phyloP scores from a whole-genome alignment of 1,284 basidiomycete species.

The Moniliella sp. region DNA sequence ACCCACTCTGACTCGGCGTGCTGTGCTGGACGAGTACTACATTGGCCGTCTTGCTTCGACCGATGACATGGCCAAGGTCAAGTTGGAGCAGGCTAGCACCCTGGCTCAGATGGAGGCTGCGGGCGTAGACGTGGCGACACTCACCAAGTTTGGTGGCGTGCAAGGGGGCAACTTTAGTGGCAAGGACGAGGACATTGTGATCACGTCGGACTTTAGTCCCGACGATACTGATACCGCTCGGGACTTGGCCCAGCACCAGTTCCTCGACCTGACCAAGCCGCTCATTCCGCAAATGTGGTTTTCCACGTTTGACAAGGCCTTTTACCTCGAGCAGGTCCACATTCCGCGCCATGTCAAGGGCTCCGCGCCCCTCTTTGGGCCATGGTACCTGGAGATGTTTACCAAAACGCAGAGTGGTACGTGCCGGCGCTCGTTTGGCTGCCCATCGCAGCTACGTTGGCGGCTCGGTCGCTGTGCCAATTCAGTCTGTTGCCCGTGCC shows the following conservation, averaged over 20 bases:
- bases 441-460: constrained; percentile 63
- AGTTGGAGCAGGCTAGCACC: too few relatives aligned
- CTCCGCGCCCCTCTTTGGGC: constrained; percentile 68
- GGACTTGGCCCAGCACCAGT: constrained; percentile 55
- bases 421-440: constrained; percentile 78
- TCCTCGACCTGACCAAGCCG: constrained; percentile 72
- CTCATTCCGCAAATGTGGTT: constrained; percentile 64
- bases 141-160: too few relatives aligned
- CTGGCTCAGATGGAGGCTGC: too few relatives aligned
- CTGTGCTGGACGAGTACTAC: constrained; percentile 59
- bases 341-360: constrained; percentile 68
- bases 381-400: constrained; percentile 58
- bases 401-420: constrained; percentile 82
- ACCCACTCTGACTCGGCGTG: constrained; percentile 69
- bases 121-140: too few relatives aligned
- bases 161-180: constrained; percentile 14
- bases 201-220: constrained; percentile 37
- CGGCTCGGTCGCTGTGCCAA: constrained; percentile 57
- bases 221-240: constrained; percentile 16
- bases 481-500: constrained; percentile 37
- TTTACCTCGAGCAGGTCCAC: constrained; percentile 87
- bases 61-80: too few relatives aligned
- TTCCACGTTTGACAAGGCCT: constrained; percentile 70
- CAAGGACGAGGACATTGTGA: constrained; percentile 41
- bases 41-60: constrained; percentile 17